Evolutionary conservation across 129 eudicot genomes (phyloP).

Genomic region (Erigeron canadensis): DNA sequence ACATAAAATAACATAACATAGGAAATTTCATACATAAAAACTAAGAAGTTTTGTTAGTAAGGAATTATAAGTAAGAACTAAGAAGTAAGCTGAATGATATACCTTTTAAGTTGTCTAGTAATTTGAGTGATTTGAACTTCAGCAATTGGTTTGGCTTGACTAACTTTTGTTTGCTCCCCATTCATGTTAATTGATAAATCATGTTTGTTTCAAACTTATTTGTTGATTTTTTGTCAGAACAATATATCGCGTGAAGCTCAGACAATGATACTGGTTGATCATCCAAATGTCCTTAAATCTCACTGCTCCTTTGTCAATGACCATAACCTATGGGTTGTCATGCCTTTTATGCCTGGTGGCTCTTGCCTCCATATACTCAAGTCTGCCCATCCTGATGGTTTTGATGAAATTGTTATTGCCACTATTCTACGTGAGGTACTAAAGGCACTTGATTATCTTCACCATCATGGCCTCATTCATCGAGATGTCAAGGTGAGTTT

Average conservation of each 20-base stretch:
- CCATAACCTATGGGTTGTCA: conserved; percentile 91
- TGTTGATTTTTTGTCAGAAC: conserved; percentile 45
- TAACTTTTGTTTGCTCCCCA: conserved; percentile 16
- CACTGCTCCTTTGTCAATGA: conserved; percentile 86
- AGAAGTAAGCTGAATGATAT: not conserved
- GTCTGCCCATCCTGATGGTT: conserved; percentile 82
- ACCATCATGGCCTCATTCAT: conserved; percentile 92
- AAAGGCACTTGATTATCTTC: conserved; percentile 90
- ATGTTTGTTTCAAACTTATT: conserved; percentile 10
- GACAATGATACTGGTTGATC: conserved; percentile 91
- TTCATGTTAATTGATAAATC: conserved; percentile 17
- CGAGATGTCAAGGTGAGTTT: conserved; percentile 93
- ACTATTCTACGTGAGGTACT: conserved; percentile 85
- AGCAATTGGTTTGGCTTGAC: not conserved
- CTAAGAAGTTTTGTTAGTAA: not conserved
- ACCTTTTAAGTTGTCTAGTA: not conserved
- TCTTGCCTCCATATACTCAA: conserved; percentile 93
- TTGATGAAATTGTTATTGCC: conserved; percentile 89
- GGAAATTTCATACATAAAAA: not conserved
- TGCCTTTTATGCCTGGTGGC: conserved; percentile 96
- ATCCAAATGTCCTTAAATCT: conserved; percentile 82
- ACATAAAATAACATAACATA: not conserved
- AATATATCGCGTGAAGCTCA: conserved; percentile 91
- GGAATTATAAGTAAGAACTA: not conserved
- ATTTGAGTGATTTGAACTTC: not conserved